phyloP scores from a whole-genome alignment of 306 rosid genomes.

The Glycine soja region DNA sequence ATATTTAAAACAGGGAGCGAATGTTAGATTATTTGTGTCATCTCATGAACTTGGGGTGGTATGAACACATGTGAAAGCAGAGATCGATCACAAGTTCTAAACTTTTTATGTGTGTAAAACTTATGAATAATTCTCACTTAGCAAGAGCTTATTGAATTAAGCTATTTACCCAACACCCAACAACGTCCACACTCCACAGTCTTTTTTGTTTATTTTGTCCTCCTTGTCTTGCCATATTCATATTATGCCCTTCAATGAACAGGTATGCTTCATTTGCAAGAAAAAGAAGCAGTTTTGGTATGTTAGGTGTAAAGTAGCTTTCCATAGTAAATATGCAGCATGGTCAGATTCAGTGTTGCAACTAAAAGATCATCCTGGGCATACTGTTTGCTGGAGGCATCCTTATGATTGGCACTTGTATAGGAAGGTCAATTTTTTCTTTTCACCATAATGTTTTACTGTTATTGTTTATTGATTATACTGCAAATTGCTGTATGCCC shows the following conservation, averaged over 20 bases:
- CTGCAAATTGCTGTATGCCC: constrained; percentile 18
- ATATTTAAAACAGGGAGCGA: background rate
- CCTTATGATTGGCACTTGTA: too few species aligned
- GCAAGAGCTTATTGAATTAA: background rate
- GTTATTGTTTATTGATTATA: too few species aligned
- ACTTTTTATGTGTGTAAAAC: constrained; percentile 6
- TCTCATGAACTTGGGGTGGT: constrained; percentile 18
- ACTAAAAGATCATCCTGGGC: too few species aligned
- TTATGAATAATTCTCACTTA: background rate
- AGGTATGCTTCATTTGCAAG: too few species aligned
- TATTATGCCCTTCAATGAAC: too few species aligned
- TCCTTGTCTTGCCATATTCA: background rate
- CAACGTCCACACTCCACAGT: background rate
- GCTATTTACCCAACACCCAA: background rate
- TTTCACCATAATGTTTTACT: too few species aligned
- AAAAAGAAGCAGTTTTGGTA: too few species aligned
- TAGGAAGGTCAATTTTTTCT: too few species aligned
- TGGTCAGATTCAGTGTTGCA: too few species aligned
- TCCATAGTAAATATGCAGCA: too few species aligned
- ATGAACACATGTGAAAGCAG: too few species aligned
- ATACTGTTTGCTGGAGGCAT: constrained; percentile 93
- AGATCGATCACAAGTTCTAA: background rate
- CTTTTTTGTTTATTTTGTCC: constrained; percentile 8
- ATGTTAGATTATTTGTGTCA: background rate
- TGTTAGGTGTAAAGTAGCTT: too few species aligned